Conservation (phyloP, 148 eudicot species). For the Vaccinium myrtillus region DNA sequence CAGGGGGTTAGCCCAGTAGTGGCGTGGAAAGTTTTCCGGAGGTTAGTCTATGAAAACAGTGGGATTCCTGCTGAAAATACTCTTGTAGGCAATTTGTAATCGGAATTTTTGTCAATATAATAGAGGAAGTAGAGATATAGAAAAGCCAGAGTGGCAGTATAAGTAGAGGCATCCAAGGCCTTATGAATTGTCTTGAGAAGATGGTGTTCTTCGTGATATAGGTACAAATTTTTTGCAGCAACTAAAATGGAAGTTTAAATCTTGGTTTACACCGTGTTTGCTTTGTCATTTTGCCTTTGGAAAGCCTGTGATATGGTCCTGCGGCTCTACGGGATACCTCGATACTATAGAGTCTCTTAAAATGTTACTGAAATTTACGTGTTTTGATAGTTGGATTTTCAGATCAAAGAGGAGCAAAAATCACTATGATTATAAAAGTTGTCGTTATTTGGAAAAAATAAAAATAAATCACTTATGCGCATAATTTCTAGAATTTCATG, state of each 20-base stretch:
- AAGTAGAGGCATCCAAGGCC: background rate
- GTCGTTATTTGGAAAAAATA: no score
- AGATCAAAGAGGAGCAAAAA: no score
- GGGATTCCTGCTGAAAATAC: background rate
- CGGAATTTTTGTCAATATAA: background rate
- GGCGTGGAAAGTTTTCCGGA: conserved; percentile 57
- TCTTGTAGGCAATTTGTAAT: background rate
- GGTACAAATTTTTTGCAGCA: background rate
- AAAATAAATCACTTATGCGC: no score
- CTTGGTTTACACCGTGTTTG: background rate
- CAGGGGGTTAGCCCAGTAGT: conserved; percentile 38
- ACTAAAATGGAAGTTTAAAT: background rate
- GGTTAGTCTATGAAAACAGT: conserved; percentile 18
- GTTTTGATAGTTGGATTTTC: no score
- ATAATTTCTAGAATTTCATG: no score
- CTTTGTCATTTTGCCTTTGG: no score
- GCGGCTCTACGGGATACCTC: no score
- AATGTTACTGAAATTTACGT: no score
- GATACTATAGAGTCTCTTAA: no score
- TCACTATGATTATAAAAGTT: no score
- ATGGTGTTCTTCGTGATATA: background rate
- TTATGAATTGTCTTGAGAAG: background rate
- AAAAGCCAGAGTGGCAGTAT: background rate
- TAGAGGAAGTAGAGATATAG: background rate
- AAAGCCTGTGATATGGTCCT: no score